Evolutionary conservation across 208 protist genomes (phyloP).

Genomic region (Perkinsela sp.): DNA sequence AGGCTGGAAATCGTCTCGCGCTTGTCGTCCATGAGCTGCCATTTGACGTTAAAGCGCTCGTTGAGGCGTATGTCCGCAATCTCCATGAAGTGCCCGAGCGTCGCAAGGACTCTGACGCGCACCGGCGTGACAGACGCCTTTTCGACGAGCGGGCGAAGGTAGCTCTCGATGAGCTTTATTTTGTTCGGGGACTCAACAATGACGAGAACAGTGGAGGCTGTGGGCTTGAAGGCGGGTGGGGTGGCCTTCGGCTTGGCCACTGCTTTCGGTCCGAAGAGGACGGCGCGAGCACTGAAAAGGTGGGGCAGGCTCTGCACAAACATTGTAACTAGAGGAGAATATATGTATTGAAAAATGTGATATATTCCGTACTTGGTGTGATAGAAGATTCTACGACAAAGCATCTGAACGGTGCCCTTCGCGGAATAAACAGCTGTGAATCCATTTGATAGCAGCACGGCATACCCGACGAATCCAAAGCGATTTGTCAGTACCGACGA

Average conservation of each 20-base stretch:
- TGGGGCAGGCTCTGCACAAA: too few species aligned
- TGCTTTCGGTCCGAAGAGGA: too few species aligned
- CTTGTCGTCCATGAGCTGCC: constrained; percentile 33
- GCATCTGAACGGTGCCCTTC: too few species aligned
- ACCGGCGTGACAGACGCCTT: constrained; percentile 25
- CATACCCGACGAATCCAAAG: too few species aligned
- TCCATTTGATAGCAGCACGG: too few species aligned
- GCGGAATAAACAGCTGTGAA: too few species aligned
- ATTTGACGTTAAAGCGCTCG: constrained; percentile 32
- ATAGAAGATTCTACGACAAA: too few species aligned
- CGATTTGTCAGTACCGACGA: too few species aligned
- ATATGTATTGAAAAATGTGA: too few species aligned
- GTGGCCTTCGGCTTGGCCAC: background rate
- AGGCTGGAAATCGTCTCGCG: constrained; percentile 28
- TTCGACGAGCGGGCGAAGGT: constrained; percentile 37
- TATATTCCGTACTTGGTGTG: too few species aligned
- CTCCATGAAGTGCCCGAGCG: constrained; percentile 52
- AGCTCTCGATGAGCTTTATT: constrained; percentile 49
- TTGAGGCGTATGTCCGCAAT: constrained; percentile 31
- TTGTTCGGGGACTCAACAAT: constrained; percentile 71
- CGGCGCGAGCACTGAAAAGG: too few species aligned
- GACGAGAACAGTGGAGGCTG: constrained; percentile 11
- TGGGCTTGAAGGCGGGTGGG: background rate
- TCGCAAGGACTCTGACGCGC: constrained; percentile 33
- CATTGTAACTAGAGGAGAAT: too few species aligned